These are phyloP conservation scores for Allomyces macrogynus DNA, from an alignment of 192 early-diverging fungal genomes.

Conservation along the genomic window DNA sequence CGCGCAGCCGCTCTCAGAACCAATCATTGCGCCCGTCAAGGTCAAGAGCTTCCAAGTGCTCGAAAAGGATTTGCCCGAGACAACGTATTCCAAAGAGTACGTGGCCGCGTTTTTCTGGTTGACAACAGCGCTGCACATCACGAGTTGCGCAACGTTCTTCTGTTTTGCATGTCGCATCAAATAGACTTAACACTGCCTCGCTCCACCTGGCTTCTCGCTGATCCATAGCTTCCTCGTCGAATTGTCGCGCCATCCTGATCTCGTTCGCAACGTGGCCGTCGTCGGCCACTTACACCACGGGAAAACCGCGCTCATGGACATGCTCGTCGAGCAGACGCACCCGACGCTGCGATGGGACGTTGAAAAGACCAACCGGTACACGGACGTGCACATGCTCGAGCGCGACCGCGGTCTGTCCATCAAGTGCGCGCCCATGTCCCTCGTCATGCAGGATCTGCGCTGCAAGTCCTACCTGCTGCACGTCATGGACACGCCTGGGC, in stretches of 20 bases:
- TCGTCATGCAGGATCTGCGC: constrained; percentile 70
- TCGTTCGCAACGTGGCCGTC: constrained; percentile 73
- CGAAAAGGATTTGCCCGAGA: constrained; percentile 68
- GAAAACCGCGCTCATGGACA: constrained; percentile 83
- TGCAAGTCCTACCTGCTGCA: constrained; percentile 78
- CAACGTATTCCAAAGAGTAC: constrained; percentile 72
- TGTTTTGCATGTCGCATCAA: no score
- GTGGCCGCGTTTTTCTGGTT: background rate
- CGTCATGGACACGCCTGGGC: constrained; percentile 84
- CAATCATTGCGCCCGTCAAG: constrained; percentile 82
- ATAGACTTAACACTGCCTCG: no score
- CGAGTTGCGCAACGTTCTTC: no score
- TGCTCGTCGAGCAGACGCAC: constrained; percentile 80
- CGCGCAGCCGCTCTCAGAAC: constrained; percentile 81
- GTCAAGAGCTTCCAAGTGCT: constrained; percentile 63
- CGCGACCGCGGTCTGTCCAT: constrained; percentile 72
- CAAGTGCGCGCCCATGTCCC: constrained; percentile 81
- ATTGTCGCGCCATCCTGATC: constrained; percentile 53
- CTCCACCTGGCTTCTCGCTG: no score
- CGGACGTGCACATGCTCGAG: constrained; percentile 82
- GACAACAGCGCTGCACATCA: background rate
- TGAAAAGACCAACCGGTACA: constrained; percentile 39
- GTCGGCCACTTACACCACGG: constrained; percentile 95
- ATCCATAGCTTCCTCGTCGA: constrained; percentile 45
- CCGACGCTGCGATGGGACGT: constrained; percentile 13